Base-by-base conservation (phyloP, 805 yeast genomes). In the Lipomyces yamanashiensis region DNA sequence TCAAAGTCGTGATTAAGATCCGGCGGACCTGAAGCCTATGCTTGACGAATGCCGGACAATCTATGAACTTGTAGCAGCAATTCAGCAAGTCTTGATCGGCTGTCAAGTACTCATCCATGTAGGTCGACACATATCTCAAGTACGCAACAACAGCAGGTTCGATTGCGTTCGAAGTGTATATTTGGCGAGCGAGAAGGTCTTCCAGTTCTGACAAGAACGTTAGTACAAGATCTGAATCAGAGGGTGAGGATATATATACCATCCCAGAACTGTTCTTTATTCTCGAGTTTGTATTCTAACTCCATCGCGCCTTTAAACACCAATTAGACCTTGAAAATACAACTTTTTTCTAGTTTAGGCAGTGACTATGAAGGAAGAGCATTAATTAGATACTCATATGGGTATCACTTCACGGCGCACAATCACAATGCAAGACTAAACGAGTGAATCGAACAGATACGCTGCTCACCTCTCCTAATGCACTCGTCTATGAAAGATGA, bases 191-290 rank as follows among this genome's bases (percentile, higher is more conserved):
- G 64, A 74, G 81, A 19, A 78, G 84, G 45, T 77, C 86, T 5
- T 79, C 80, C 58, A 85, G 86, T 67, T 84, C 87, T n/a, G 85
- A n/a, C 81, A 1, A 86, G 86, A 0, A 77, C 71, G 83, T 82
- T 58, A 36, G 53, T 5, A 28, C 28, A 28, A 28, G 28, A 28
- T 28, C 28, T 61, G 83, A 82, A 72, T 76, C 79, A 2, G 63
- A 64, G 5, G 74, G 8, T 33, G 17, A 7, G 7, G 8, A 15
- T 13, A 5, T 17, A 40, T 69, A 45, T 49, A 69, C 73, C 74
- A 36, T 67, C 73, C 74, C 74, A 73, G 59, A 74, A 74, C 70
- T 74, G 76, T 40, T 71, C 73, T 21, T 70, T 68, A 34, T 58
- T 67, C 36, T 74, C 76, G 37, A 73, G 59, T 54, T 71, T 68